phyloP scores from a whole-genome alignment of 345 rosid species.

The Zanthoxylum bungeanum region DNA sequence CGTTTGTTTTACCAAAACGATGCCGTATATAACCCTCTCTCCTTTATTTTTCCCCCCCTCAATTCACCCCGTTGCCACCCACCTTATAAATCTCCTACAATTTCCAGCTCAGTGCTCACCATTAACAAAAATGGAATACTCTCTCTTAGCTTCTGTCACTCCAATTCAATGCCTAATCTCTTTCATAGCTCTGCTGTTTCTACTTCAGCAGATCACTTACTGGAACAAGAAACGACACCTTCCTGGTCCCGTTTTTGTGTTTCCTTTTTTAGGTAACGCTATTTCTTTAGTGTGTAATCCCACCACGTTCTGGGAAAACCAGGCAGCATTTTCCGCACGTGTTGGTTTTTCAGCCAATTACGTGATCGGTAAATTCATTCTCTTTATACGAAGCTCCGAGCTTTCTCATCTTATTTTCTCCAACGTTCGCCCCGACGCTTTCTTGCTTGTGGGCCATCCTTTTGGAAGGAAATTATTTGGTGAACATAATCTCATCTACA shows the following conservation, averaged over 20 bases:
- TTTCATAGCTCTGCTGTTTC: conserved; percentile 27
- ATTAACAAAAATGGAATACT: not conserved
- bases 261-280: conserved; percentile 70
- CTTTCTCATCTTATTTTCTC: conserved; percentile 69
- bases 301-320: conserved; percentile 68
- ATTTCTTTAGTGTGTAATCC: conserved; percentile 49
- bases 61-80: too few species aligned
- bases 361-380: conserved; percentile 59
- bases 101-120: too few species aligned
- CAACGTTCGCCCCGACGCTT: conserved; percentile 83
- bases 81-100: too few species aligned
- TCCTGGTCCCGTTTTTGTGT: conserved; percentile 59
- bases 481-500: conserved; percentile 75
- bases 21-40: too few species aligned
- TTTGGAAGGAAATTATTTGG: conserved; percentile 89
- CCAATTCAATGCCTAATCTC: conserved; percentile 31
- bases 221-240: conserved; percentile 47
- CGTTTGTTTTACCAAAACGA: too few species aligned
- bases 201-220: conserved; percentile 62
- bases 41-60: too few species aligned
- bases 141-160: not conserved
- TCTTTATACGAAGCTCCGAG: conserved; percentile 57
- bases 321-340: conserved; percentile 33
- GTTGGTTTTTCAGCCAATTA: conserved; percentile 67
- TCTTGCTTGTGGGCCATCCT: conserved; percentile 72